Conservation (phyloP, 306 rosid species). For the Citrullus colocynthis region DNA sequence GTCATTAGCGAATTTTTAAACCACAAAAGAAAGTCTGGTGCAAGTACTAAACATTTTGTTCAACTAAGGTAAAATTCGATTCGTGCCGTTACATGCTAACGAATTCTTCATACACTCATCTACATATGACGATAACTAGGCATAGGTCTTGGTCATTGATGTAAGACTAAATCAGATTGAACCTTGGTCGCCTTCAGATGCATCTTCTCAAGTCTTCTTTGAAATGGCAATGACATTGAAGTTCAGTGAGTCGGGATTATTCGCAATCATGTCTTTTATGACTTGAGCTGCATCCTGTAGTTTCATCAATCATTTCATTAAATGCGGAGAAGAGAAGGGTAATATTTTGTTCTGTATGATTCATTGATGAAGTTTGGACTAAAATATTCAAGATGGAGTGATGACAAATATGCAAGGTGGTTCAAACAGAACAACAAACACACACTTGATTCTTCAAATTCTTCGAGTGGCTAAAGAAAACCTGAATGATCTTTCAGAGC, state of each 20-base stretch:
- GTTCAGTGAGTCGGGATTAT: constrained; percentile 57
- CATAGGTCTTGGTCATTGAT: not conserved
- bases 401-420: not conserved
- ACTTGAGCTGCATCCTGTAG: constrained; percentile 73
- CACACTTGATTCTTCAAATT: too few relatives aligned
- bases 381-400: too few relatives aligned
- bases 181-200: not conserved
- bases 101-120: not conserved
- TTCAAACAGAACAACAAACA: not conserved
- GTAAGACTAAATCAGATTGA: not conserved
- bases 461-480: not conserved
- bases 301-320: not conserved
- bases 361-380: not conserved
- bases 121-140: not conserved
- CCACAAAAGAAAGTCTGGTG: not conserved
- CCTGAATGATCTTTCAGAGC: not conserved
- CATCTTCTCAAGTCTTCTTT: constrained; percentile 26
- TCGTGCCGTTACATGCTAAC: not conserved
- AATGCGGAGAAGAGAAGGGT: not conserved
- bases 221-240: constrained; percentile 72
- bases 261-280: constrained; percentile 47
- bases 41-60: too few relatives aligned
- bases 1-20: not conserved
- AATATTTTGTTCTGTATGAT: not conserved
- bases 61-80: not conserved